Evolutionary conservation across 2,329 filamentous ascomycete genomes (phyloP).

Genomic region (Elsinoe ampelina): DNA sequence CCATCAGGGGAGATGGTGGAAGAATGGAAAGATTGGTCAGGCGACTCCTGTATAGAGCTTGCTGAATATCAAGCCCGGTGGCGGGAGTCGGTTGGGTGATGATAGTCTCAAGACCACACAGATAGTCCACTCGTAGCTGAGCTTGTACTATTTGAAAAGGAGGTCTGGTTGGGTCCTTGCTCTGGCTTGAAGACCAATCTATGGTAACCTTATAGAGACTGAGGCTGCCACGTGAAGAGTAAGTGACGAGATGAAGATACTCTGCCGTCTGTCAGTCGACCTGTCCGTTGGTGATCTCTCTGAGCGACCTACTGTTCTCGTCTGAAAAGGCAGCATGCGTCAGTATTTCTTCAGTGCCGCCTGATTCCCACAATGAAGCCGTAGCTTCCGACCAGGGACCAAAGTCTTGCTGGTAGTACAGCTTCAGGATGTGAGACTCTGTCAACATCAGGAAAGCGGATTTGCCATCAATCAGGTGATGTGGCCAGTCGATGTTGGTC

Average conservation of each 20-base stretch:
- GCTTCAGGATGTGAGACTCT: constrained; percentile 59
- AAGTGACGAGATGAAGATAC: constrained; percentile 55
- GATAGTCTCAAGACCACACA: constrained; percentile 21
- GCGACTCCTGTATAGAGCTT: constrained; percentile 4
- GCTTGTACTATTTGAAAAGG: constrained; percentile 3
- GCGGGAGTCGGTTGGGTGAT: constrained; percentile 20
- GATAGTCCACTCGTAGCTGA: constrained; percentile 20
- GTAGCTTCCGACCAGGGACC: constrained; percentile 61
- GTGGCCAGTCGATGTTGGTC: constrained; percentile 58
- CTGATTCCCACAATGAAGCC: constrained; percentile 64
- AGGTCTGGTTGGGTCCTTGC: constrained; percentile 20
- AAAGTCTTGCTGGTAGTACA: constrained; percentile 70
- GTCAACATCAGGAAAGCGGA: constrained; percentile 71
- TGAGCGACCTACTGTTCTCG: constrained; percentile 19
- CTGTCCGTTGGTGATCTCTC: constrained; percentile 39
- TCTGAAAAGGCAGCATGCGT: constrained; percentile 62
- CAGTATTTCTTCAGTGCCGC: constrained; percentile 44
- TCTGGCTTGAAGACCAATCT: constrained; percentile 54
- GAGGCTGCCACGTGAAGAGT: constrained; percentile 62
- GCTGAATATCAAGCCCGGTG: background rate
- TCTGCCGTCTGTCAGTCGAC: constrained; percentile 17
- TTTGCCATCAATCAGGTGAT: constrained; percentile 61
- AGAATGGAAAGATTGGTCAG: constrained; percentile 1
- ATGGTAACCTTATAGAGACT: constrained; percentile 65
- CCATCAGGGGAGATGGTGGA: background rate